Percentiles rank a stretch among this genome's conserved stretches.
These are phyloP conservation scores for Patellifolia procumbens DNA, from an alignment of 179 eudicot species.

Conservation along the genomic window DNA sequence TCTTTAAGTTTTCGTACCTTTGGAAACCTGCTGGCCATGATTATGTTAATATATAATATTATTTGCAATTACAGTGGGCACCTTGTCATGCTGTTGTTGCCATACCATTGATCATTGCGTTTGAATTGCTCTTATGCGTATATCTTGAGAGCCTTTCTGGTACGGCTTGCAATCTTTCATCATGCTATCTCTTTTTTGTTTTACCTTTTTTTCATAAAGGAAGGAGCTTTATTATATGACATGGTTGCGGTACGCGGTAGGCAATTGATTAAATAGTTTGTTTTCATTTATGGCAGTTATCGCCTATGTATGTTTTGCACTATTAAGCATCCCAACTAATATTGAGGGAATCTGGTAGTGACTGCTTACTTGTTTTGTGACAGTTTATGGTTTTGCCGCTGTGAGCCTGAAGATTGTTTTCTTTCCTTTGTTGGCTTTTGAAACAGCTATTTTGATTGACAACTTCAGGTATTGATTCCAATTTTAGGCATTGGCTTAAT, in stretches of 20 bases:
- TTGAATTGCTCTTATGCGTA: slow-evolving; percentile 90
- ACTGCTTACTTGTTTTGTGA: slow-evolving; percentile 16
- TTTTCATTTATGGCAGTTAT: background rate
- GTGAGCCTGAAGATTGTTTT: slow-evolving; percentile 80
- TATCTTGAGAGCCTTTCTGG: slow-evolving; percentile 83
- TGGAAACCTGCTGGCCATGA: background rate
- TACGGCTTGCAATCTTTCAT: slow-evolving; percentile 35
- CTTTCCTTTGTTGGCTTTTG: slow-evolving; percentile 82
- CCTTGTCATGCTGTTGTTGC: slow-evolving; percentile 97
- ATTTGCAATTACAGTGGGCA: slow-evolving; percentile 68
- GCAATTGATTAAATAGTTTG: slow-evolving; percentile 3
- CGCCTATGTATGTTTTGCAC: background rate
- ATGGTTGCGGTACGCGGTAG: background rate
- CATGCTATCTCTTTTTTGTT: background rate
- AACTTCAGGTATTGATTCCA: slow-evolving; percentile 71
- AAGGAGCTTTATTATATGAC: background rate
- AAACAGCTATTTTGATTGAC: slow-evolving; percentile 65
- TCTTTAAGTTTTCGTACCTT: background rate
- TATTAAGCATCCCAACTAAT: background rate
- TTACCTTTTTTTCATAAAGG: background rate
- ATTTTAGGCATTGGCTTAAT: slow-evolving; percentile 4
- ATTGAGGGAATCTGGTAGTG: background rate
- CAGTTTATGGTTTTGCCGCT: slow-evolving; percentile 58
- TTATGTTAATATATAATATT: background rate
- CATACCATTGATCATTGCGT: slow-evolving; percentile 86